phyloP scores from a whole-genome alignment of 768 basidiomycete species.

The Gloeopeniophorella convolvens region DNA sequence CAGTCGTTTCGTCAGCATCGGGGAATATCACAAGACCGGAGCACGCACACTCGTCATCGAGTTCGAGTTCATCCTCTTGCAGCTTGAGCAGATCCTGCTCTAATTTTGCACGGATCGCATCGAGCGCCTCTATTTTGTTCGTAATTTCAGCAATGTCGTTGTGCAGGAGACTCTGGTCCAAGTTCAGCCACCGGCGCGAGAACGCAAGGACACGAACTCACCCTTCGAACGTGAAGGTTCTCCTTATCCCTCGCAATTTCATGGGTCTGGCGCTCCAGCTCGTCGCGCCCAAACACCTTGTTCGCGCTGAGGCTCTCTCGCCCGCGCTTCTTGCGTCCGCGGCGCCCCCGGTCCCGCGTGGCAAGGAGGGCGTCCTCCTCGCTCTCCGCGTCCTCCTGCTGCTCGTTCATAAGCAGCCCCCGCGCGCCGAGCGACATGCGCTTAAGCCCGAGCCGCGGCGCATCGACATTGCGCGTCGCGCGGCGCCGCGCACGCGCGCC shows the following conservation, averaged over 20 bases:
- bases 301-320: constrained; percentile 62
- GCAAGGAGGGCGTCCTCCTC: constrained; percentile 74
- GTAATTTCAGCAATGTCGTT: constrained; percentile 87
- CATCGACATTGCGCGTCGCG: constrained; percentile 74
- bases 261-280: constrained; percentile 72
- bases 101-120: constrained; percentile 70
- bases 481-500: constrained; percentile 68
- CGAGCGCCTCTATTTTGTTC: constrained; percentile 81
- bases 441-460: constrained; percentile 71
- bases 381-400: constrained; percentile 54
- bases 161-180: constrained; percentile 66
- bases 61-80: constrained; percentile 91
- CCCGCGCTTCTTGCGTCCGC: constrained; percentile 40
- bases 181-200: background rate
- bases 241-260: constrained; percentile 92
- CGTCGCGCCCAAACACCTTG: constrained; percentile 75
- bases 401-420: constrained; percentile 53
- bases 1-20: constrained; percentile 1
- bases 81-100: constrained; percentile 78
- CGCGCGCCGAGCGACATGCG: constrained; percentile 72
- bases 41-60: constrained; percentile 89
- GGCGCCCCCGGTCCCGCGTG: constrained; percentile 33
- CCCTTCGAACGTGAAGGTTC: constrained; percentile 83
- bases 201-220: constrained; percentile 27
- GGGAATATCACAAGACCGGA: background rate